Evolutionary conservation across 2,329 filamentous ascomycete genomes (phyloP).

Genomic region (Escovopsis weberi): DNA sequence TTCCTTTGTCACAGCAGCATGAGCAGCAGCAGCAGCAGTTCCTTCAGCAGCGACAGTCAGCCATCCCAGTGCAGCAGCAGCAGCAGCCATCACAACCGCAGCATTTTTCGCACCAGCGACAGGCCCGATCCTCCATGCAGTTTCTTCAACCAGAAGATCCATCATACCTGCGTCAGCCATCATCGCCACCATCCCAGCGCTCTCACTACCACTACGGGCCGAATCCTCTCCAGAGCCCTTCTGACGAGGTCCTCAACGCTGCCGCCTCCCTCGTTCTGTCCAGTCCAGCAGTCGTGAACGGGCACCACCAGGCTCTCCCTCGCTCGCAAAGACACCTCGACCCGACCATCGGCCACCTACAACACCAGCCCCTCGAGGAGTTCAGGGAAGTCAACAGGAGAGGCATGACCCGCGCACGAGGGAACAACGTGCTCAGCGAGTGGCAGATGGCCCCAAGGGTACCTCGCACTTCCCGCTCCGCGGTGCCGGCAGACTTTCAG

Average conservation of each 20-base stretch:
- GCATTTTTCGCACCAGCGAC: slow-evolving; percentile 2
- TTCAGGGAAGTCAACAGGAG: slow-evolving; percentile 26
- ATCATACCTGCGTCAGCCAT: too few relatives aligned
- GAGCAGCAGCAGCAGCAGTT: too few relatives aligned
- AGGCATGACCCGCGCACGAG: slow-evolving; percentile 15
- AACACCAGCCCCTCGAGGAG: slow-evolving; percentile 28
- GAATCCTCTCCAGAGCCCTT: slow-evolving; percentile 13
- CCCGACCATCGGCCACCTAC: slow-evolving; percentile 25
- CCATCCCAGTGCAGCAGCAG: too few relatives aligned
- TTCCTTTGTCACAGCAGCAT: not conserved
- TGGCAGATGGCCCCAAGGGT: slow-evolving; percentile 25
- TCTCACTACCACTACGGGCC: too few relatives aligned
- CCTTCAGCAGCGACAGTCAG: too few relatives aligned
- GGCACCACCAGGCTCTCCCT: too few relatives aligned
- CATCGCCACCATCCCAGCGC: too few relatives aligned
- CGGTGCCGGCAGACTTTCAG: slow-evolving; percentile 33
- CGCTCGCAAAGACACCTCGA: slow-evolving; percentile 13
- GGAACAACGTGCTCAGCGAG: slow-evolving; percentile 24
- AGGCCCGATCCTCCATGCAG: too few relatives aligned
- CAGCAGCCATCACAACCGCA: slow-evolving; percentile 7
- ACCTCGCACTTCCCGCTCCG: slow-evolving; percentile 17
- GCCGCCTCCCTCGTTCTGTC: slow-evolving; percentile 39
- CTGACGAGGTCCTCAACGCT: slow-evolving; percentile 41
- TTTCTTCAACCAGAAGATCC: too few relatives aligned
- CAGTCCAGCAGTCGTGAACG: slow-evolving; percentile 11